Base-by-base conservation (phyloP, 345 rosid species). In the Eutrema yunnanense region DNA sequence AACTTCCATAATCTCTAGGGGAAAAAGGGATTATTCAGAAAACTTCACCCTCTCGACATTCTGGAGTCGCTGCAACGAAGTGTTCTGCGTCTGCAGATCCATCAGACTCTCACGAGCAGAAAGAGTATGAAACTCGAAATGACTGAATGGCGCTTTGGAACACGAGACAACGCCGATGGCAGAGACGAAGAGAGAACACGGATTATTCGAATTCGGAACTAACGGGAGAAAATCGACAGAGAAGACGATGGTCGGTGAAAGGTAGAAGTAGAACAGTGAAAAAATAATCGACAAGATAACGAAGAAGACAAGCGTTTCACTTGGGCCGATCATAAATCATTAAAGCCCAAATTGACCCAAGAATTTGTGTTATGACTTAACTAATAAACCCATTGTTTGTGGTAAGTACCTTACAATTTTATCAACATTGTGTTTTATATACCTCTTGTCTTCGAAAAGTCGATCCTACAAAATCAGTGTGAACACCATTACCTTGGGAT, bases 1-100 rank as follows among this genome's bases (percentile, higher is more conserved):
- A 32, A 4, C 11, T 52, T 37, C 40, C 1, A 56, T 26, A 30
- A 10, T 42, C 49, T 29, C 22, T 11, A 52, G 2, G 9, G 6
- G n/a, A 4, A 14, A 16, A 33, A 33, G 0, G 9, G 11, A 60
- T 41, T 53, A 12, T 32, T 30, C 27, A 3, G 5, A 1, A 44
- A 46, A 41, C n/a, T 19, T 67, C 44, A 88, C 94, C 84, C 86
- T 92, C 73, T 92, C 96, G 14, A 89, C 97, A 75, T 87, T 87
- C 75, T 89, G 96, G 54, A 92, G 92, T 19, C 88, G 84, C 73
- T 85, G 97, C 84, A 92, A 64, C 13, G 93, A 92, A 30, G 93
- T 85, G 82, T 84, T 92, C 78, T 89, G 97, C 41, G 86, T 79
- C 74, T 81, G 96, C 7, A 91, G 67, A 71, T 86, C 91, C 97